These are phyloP conservation scores for Apiotrichum gracile DNA, from an alignment of 1,284 basidiomycete genomes.

Conservation along the genomic window DNA sequence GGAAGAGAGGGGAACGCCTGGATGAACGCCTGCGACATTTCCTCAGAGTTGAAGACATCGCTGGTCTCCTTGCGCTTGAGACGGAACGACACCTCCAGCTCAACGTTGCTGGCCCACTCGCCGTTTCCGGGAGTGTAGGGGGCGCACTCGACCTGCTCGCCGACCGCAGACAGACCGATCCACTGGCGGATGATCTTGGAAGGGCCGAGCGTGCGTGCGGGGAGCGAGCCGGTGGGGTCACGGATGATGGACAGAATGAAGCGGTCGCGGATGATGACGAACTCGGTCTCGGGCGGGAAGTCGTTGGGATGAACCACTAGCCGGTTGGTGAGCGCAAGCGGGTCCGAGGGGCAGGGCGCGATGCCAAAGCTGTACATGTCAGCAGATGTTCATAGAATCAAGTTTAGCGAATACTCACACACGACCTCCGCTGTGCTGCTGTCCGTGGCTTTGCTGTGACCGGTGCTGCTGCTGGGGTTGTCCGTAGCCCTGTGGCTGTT, in stretches of 20 bases:
- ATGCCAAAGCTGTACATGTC: constrained; percentile 36
- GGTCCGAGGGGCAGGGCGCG: constrained; percentile 48
- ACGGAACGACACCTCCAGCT: constrained; percentile 72
- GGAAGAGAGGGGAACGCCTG: constrained; percentile 63
- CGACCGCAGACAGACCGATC: constrained; percentile 72
- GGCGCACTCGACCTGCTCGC: constrained; percentile 69
- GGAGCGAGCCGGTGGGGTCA: constrained; percentile 65
- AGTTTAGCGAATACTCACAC: constrained; percentile 22
- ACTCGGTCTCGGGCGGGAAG: constrained; percentile 60
- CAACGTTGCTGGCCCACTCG: constrained; percentile 68
- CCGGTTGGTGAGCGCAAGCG: constrained; percentile 71
- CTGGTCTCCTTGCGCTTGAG: constrained; percentile 60
- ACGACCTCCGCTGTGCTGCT: constrained; percentile 16
- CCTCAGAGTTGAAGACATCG: constrained; percentile 74
- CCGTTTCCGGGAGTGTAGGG: constrained; percentile 58
- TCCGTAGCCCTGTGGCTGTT: background rate
- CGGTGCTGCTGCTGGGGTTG: constrained; percentile 6
- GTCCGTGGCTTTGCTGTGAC: background rate
- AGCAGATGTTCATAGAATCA: background rate
- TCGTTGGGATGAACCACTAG: constrained; percentile 70
- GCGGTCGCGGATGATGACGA: constrained; percentile 65
- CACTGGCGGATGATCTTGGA: constrained; percentile 60
- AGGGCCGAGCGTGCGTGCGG: constrained; percentile 58
- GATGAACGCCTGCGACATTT: constrained; percentile 70
- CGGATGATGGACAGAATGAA: constrained; percentile 67